Percentiles rank a stretch among this genome's conserved stretches.
These are phyloP conservation scores for Kalmusia sp. DNA, from an alignment of 2,329 filamentous ascomycete genomes.

Conservation along the genomic window DNA sequence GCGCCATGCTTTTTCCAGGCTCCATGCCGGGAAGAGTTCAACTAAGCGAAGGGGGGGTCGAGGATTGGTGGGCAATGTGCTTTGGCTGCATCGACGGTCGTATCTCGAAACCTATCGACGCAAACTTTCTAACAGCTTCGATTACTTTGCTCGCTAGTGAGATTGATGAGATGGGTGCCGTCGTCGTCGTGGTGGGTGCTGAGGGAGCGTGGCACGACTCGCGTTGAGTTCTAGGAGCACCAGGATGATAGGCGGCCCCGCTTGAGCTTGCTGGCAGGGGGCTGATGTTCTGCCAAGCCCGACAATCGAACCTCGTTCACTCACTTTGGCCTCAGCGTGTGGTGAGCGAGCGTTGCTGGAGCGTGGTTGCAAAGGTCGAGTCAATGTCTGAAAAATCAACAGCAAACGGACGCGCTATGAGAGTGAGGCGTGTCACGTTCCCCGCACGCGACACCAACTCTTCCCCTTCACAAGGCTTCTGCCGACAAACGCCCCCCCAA, in stretches of 20 bases:
- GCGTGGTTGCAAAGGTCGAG: too few species aligned
- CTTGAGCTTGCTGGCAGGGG: not conserved
- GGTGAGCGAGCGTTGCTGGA: not conserved
- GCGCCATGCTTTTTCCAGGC: conserved; percentile 9
- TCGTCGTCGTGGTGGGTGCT: too few species aligned
- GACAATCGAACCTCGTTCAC: not conserved
- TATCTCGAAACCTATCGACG: too few species aligned
- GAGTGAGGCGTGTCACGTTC: conserved; percentile 1
- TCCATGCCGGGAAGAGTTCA: not conserved
- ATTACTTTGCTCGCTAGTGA: not conserved
- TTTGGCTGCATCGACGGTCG: not conserved
- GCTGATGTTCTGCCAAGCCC: conserved; percentile 3
- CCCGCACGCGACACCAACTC: not conserved
- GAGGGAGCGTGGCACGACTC: not conserved
- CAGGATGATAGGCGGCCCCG: not conserved
- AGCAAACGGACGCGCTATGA: conserved; percentile 1
- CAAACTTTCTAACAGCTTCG: too few species aligned
- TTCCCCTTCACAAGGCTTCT: not conserved
- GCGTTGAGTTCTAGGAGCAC: not conserved
- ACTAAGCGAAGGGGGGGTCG: conserved; percentile 1
- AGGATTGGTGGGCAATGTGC: not conserved
- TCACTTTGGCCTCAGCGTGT: not conserved
- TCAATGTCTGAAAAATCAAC: not conserved
- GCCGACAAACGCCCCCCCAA: not conserved
- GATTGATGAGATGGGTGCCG: not conserved